These are phyloP conservation scores for Colletotrichum sp. DNA, from an alignment of 2,329 filamentous ascomycete species.

Conservation along the genomic window DNA sequence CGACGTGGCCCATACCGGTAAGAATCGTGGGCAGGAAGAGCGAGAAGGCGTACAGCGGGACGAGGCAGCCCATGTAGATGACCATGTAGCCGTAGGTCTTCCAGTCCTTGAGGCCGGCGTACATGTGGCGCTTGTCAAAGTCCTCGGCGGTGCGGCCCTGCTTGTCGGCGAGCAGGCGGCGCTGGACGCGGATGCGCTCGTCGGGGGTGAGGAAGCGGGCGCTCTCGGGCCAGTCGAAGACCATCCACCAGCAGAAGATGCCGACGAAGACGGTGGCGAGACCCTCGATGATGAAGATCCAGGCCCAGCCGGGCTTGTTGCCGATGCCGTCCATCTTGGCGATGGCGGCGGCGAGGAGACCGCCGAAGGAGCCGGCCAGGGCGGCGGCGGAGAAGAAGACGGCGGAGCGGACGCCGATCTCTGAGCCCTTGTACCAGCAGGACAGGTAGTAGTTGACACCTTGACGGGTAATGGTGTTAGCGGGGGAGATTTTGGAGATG, in stretches of 20 bases:
- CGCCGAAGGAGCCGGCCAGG: conserved; percentile 76
- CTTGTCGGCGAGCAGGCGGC: conserved; percentile 70
- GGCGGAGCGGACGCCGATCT: conserved; percentile 75
- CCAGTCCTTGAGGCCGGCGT: conserved; percentile 75
- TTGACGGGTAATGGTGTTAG: background rate
- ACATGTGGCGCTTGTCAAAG: conserved; percentile 75
- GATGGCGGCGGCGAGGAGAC: conserved; percentile 72
- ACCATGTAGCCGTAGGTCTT: conserved; percentile 66
- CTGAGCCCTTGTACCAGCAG: conserved; percentile 79
- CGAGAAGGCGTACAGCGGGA: conserved; percentile 58
- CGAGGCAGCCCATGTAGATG: conserved; percentile 53
- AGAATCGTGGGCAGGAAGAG: conserved; percentile 66
- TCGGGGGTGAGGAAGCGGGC: conserved; percentile 70
- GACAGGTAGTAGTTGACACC: conserved; percentile 72
- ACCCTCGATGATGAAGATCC: conserved; percentile 72
- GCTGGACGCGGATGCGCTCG: conserved; percentile 72
- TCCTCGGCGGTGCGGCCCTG: conserved; percentile 74
- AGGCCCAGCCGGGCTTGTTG: conserved; percentile 59
- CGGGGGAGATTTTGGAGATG: background rate
- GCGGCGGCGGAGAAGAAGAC: conserved; percentile 84
- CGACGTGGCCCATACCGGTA: conserved; percentile 30
- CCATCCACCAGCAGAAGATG: conserved; percentile 70
- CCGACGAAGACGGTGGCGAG: conserved; percentile 71
- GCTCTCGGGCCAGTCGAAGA: conserved; percentile 79
- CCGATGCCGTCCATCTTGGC: conserved; percentile 68